Base-by-base conservation (phyloP, 2,329 filamentous ascomycete species). In the Dothideomycetes sp. region DNA sequence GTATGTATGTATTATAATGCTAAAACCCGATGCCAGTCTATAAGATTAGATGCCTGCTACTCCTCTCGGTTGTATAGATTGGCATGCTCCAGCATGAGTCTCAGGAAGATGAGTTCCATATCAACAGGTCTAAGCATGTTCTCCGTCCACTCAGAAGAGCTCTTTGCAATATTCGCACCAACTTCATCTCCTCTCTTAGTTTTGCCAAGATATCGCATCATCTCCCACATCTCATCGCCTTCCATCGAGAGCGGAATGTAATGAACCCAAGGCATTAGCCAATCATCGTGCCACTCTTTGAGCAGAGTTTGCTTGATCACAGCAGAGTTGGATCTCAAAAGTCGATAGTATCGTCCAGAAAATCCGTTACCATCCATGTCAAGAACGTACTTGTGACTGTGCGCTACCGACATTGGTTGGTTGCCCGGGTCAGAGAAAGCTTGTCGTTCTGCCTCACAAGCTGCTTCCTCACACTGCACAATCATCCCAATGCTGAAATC, bases 271-370 rank as follows among this genome's bases (percentile, higher is more conserved):
- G 73, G 71, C 8, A 67, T 41, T 2, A 78, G 59, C 0, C 72
- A 56, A 17, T 76, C 71, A 44, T 76, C 70, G 44, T 77, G 73
- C 74, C 74, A 78, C 52, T 77, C 74, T 2, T 64, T 60, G 6
- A 74, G 54, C 0, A 76, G 48, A 0, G 71, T 72, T 47, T 70
- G 64, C 49, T 76, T 78, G 12, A 78, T 51, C 0, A 69, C 67
- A 1, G 61, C 49, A 1, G 64, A 68, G 3, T 57, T 60, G 1
- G 68, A 73, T 0, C 65, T 63, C 2, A 78, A 53, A 0, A 76
- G 53, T 25, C 64, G 64, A 49, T 71, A 69, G 49, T 64, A 78
- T 1, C 73, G 65, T 0, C 71, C 73, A 22, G 67, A 73, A 43
- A 73, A 69, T 4, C 69, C 67, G 50, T 76, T 76, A 2, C 73